Conservation (phyloP, 2,329 filamentous ascomycete species). For the Microsporum audouinii region DNA sequence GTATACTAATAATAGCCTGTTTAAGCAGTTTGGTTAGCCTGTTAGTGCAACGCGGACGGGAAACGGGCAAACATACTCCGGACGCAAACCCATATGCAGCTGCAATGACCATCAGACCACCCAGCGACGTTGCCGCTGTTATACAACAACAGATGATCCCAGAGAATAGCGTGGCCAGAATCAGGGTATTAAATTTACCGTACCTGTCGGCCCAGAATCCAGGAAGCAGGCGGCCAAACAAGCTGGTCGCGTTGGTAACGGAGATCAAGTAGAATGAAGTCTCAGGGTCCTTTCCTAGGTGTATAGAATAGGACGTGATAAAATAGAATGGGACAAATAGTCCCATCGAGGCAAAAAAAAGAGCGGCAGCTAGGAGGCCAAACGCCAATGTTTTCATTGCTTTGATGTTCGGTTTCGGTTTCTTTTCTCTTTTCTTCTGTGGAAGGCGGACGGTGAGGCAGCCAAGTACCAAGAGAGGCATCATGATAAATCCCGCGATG, state of each 20-base stretch:
- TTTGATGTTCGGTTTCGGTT: conserved; percentile 35
- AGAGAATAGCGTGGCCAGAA: not conserved
- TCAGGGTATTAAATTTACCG: not conserved
- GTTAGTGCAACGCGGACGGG: not conserved
- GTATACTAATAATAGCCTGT: conserved; percentile 8
- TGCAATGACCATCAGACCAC: conserved; percentile 30
- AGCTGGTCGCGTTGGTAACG: conserved; percentile 18
- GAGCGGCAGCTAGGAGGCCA: conserved; percentile 18
- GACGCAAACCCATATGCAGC: conserved; percentile 42
- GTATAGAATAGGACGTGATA: conserved; percentile 15
- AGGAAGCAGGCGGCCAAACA: not conserved
- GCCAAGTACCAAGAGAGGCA: conserved; percentile 45
- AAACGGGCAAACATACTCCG: conserved; percentile 37
- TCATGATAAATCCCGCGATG: conserved; percentile 48
- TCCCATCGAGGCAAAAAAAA: not conserved
- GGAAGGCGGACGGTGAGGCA: conserved; percentile 42
- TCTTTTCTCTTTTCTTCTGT: conserved; percentile 24
- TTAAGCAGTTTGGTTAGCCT: not conserved
- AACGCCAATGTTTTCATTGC: conserved; percentile 39
- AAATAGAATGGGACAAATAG: conserved; percentile 11
- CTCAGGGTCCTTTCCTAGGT: conserved; percentile 15
- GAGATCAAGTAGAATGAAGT: conserved; percentile 19
- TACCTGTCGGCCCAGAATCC: not conserved
- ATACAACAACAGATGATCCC: conserved; percentile 9
- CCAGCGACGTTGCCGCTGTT: not conserved